A percentile compares a stretch with the other conserved stretches of the same genome.
phyloP scores from a whole-genome alignment of 495 filamentous ascomycete genomes.

The Penicillium cataractarum region DNA sequence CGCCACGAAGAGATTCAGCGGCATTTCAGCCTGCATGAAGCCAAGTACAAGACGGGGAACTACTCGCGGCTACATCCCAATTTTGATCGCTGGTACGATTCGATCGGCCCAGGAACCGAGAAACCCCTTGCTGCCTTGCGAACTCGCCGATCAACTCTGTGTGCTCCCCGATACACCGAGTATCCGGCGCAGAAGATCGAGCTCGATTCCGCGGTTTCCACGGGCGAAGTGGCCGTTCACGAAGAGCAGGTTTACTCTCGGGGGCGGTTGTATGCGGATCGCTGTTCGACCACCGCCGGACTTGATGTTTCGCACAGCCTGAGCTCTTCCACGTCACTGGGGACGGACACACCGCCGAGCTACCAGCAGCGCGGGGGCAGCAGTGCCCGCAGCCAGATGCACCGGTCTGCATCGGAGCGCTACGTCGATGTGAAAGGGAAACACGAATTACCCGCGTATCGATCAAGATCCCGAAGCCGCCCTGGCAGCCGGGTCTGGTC shows the following conservation, averaged over 20 bases:
- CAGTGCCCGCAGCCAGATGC: slow-evolving; percentile 5
- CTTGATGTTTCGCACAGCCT: slow-evolving; percentile 8
- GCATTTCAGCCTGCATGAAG: slow-evolving; percentile 30
- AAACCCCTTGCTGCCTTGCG: slow-evolving; percentile 5
- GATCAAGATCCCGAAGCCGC: slow-evolving; percentile 27
- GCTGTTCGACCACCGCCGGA: slow-evolving; percentile 10
- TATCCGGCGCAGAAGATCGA: slow-evolving; percentile 16
- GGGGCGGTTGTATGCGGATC: slow-evolving; percentile 20
- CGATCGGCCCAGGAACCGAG: slow-evolving; percentile 12
- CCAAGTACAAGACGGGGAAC: slow-evolving; percentile 14
- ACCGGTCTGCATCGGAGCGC: slow-evolving; percentile 22
- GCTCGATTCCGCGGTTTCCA: neutral
- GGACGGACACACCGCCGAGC: slow-evolving; percentile 6
- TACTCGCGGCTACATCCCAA: slow-evolving; percentile 21
- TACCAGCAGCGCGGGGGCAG: slow-evolving; percentile 6
- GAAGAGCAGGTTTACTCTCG: slow-evolving; percentile 13
- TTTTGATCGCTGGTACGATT: slow-evolving; percentile 30
- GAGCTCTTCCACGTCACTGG: slow-evolving; percentile 11
- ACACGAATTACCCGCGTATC: neutral
- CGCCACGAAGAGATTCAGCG: slow-evolving; percentile 17
- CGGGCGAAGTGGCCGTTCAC: neutral
- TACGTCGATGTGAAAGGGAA: slow-evolving; percentile 5
- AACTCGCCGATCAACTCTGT: slow-evolving; percentile 30
- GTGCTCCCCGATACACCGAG: slow-evolving; percentile 32
- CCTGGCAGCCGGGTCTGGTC: slow-evolving; percentile 22